Percentiles rank a stretch among this genome's conserved stretches.
phyloP scores from a whole-genome alignment of 108 stramenopile species.

The Skeletonema potamos region DNA sequence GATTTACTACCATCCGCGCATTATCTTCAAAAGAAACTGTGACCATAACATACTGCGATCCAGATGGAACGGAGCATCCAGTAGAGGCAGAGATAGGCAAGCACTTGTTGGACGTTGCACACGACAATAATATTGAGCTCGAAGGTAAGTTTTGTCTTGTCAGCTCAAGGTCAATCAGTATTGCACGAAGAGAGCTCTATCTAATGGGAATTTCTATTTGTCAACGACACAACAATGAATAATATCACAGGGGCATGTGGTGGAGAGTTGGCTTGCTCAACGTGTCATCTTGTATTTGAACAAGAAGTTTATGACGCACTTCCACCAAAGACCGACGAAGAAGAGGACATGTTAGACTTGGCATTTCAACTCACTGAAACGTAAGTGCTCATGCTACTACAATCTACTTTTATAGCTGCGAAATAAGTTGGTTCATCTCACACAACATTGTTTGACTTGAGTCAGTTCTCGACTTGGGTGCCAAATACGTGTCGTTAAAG shows the following conservation, averaged over 20 bases:
- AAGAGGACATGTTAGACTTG: slow-evolving; percentile 99
- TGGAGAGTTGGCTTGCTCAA: slow-evolving; percentile 85
- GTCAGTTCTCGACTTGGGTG: slow-evolving; percentile 92
- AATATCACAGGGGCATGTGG: slow-evolving; percentile 67
- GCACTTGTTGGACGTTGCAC: slow-evolving; percentile 79
- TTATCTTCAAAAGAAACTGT: slow-evolving; percentile 54
- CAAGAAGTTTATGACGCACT: slow-evolving; percentile 85
- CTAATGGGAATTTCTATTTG: not conserved
- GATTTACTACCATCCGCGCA: not conserved
- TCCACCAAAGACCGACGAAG: slow-evolving; percentile 89
- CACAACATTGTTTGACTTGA: not conserved
- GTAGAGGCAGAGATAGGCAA: slow-evolving; percentile 76
- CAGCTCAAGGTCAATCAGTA: not conserved
- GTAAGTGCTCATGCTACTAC: slow-evolving; percentile 50
- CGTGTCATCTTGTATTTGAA: slow-evolving; percentile 95
- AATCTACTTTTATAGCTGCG: not conserved
- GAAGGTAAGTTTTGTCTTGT: slow-evolving; percentile 55
- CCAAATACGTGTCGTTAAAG: slow-evolving; percentile 91
- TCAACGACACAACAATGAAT: slow-evolving; percentile 4
- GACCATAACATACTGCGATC: slow-evolving; percentile 64
- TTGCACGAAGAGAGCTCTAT: not conserved
- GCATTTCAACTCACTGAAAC: slow-evolving; percentile 97
- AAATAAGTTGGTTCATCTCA: not conserved
- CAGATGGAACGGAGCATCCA: slow-evolving; percentile 63
- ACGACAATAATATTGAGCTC: slow-evolving; percentile 87